Conservation (phyloP, 768 basidiomycete genomes). For the Russula sp. region DNA sequence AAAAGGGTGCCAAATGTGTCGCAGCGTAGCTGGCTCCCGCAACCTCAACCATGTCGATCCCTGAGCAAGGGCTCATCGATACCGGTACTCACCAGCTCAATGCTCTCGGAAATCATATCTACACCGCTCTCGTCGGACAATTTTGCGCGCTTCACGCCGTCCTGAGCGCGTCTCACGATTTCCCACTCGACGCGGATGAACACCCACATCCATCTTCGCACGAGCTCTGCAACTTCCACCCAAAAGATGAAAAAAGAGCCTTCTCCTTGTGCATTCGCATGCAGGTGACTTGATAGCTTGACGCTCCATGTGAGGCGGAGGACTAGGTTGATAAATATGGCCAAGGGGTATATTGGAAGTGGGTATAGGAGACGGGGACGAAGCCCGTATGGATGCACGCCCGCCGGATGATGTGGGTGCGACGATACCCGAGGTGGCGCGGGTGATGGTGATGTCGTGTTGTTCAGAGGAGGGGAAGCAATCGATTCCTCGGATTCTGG, state of each 20-base stretch:
- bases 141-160: not conserved
- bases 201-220: slow-evolving; percentile 96
- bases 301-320: slow-evolving; percentile 92
- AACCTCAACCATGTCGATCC: slow-evolving; percentile 1
- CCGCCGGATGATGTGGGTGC: slow-evolving; percentile 11
- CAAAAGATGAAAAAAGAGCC: slow-evolving; percentile 63
- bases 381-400: slow-evolving; percentile 59
- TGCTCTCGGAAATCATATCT: not conserved
- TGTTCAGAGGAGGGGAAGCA: slow-evolving; percentile 18
- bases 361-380: slow-evolving; percentile 72
- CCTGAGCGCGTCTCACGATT: slow-evolving; percentile 29
- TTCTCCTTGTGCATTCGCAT: slow-evolving; percentile 72
- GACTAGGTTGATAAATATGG: slow-evolving; percentile 75
- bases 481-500: slow-evolving; percentile 31
- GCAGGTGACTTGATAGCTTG: slow-evolving; percentile 82
- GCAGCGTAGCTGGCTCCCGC: not conserved
- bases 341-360: slow-evolving; percentile 75
- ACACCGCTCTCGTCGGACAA: not conserved
- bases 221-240: slow-evolving; percentile 83
- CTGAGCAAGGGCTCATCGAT: not conserved
- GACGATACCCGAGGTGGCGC: not conserved
- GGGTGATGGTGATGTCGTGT: not conserved
- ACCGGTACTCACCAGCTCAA: slow-evolving; percentile 1
- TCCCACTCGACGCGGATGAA: slow-evolving; percentile 98
- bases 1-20: not conserved